These are phyloP conservation scores for Purpureocillium lavendulum DNA, from an alignment of 2,329 filamentous ascomycete species.

Conservation along the genomic window DNA sequence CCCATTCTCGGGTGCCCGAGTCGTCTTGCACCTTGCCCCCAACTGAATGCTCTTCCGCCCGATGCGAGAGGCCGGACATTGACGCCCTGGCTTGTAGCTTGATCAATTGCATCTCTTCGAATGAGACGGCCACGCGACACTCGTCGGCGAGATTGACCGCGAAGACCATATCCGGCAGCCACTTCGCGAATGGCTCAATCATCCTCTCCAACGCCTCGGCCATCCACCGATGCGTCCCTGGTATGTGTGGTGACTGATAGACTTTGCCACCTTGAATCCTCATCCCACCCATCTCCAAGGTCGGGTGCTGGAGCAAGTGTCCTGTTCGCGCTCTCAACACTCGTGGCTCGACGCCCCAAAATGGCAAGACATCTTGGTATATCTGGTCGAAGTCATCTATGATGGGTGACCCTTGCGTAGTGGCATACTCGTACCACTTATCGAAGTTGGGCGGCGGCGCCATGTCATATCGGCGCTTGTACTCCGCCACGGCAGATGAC, in stretches of 20 bases:
- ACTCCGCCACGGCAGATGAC: constrained; percentile 28
- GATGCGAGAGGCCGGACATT: neutral
- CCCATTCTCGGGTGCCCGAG: neutral
- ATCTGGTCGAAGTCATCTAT: constrained; percentile 75
- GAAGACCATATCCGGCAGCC: constrained; percentile 71
- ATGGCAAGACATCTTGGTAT: constrained; percentile 62
- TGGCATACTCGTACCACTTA: constrained; percentile 70
- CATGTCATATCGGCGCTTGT: constrained; percentile 39
- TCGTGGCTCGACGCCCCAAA: constrained; percentile 62
- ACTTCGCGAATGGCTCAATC: constrained; percentile 58
- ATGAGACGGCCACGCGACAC: constrained; percentile 48
- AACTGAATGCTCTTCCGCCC: neutral
- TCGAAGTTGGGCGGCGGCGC: constrained; percentile 73
- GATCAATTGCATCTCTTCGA: constrained; percentile 48
- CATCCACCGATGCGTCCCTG: constrained; percentile 23
- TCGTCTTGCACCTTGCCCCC: neutral
- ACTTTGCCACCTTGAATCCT: constrained; percentile 56
- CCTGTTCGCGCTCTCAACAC: constrained; percentile 50
- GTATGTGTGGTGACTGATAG: constrained; percentile 21
- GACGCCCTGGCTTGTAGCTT: constrained; percentile 38
- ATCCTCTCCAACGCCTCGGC: constrained; percentile 43
- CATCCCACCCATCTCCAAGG: constrained; percentile 31
- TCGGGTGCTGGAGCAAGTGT: constrained; percentile 20
- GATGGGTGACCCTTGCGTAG: constrained; percentile 49
- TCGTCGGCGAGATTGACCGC: constrained; percentile 68